Evolutionary conservation across 257 asterid species (phyloP), one percentile per base, ranked within the genome.

Genomic region (Vinca minor): DNA sequence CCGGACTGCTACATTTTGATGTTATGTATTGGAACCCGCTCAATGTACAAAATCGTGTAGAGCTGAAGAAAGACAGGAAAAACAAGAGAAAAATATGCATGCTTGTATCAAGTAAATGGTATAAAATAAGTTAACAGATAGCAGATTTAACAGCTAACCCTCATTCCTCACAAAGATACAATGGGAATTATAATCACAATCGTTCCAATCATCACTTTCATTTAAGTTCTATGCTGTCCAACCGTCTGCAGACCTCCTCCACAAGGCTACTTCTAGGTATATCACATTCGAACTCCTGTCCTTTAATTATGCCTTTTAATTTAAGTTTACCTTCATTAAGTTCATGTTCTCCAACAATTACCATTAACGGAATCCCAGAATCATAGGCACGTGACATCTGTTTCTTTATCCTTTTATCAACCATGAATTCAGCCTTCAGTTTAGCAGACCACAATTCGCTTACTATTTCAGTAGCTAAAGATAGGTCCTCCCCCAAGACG

Each of bases 401-500:
- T 76, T 92, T 89, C 67, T 2, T 55, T 73, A 78, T 59, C 74
- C 87, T 84, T 72, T 78, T 84, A 21, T 87, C 76, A 68, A 87
- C 69, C 84, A 75, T 72, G 49, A 73, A 72, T 70, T 87, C 96
- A 0, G 98, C 89, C 71, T 92, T 85, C 73, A 89, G 29, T 69
- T 79, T 77, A 9, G 95, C 94, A 38, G 50, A 80, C 96, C 96
- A 91, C 62, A 92, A 69, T 68, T 92, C 95, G 41, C 87, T 85
- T 35, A 62, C 91, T 3, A 85, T 42, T 57, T 87, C 95, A 2
- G 94, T 89, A 0, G 77, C 97, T 50, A 92, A 41, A 31, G 84
- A 73, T 18, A 87, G 56, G 61, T 92, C 96, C 13, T 89, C 89
- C 0, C 87, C 87, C 58, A 89, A 74, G 70, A 92, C 69, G 91